Conservation (phyloP, 106 monocot species). For the Allium fistulosum region DNA sequence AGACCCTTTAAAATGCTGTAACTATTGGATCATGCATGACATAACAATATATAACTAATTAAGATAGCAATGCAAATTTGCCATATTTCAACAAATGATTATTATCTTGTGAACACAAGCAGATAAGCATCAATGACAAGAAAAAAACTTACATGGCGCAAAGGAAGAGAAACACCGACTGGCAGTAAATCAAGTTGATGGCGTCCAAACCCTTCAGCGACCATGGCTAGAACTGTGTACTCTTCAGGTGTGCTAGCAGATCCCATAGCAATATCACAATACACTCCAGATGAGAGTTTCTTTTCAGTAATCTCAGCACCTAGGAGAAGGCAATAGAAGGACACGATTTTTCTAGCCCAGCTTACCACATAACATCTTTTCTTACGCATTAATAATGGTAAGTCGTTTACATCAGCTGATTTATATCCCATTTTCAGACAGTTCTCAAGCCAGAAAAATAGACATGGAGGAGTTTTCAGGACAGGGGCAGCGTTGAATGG, state of each 20-base stretch:
- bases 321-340: conserved; percentile 75
- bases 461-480: conserved; percentile 52
- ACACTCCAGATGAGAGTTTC: conserved; percentile 66
- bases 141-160: conserved; percentile 71
- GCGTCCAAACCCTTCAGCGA: conserved; percentile 85
- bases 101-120: not conserved
- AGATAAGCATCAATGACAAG: not conserved
- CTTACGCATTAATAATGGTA: conserved; percentile 59
- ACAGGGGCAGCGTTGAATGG: conserved; percentile 15
- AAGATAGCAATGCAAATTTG: too few species aligned
- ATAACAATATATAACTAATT: too few species aligned
- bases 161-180: conserved; percentile 81
- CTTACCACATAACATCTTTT: conserved; percentile 38
- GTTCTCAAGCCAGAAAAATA: conserved; percentile 73
- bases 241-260: conserved; percentile 65
- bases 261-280: conserved; percentile 66
- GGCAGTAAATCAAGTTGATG: conserved; percentile 85
- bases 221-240: conserved; percentile 82
- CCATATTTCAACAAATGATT: too few species aligned
- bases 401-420: conserved; percentile 25
- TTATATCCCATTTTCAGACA: conserved; percentile 48
- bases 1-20: too few species aligned
- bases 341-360: conserved; percentile 73
- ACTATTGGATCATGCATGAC: too few species aligned
- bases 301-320: conserved; percentile 58